A percentile compares a stretch with the other conserved stretches of the same genome.
Conservation (phyloP, 352 stramenopile species). For the Phytophthora syringae region DNA sequence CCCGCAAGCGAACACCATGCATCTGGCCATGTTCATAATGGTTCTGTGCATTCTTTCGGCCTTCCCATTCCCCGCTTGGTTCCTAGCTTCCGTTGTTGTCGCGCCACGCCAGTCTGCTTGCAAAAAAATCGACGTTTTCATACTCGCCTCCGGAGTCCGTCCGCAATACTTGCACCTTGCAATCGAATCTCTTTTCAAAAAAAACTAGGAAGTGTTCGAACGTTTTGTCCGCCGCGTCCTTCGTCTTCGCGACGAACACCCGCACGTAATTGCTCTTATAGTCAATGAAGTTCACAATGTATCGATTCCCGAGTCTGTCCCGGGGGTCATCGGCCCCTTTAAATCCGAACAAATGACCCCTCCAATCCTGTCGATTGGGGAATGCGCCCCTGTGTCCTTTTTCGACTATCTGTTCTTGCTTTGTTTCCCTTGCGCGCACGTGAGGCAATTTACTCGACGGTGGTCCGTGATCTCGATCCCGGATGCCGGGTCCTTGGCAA, state of each 20-base stretch:
- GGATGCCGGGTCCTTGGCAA: too few relatives aligned
- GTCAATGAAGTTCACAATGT: not conserved
- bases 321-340: not conserved
- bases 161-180: too few relatives aligned
- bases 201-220: too few relatives aligned
- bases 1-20: too few relatives aligned
- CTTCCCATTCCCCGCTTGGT: not conserved
- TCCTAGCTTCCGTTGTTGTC: not conserved
- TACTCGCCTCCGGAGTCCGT: too few relatives aligned
- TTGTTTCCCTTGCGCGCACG: not conserved
- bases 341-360: not conserved
- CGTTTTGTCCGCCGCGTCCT: too few relatives aligned
- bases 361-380: conserved; percentile 1
- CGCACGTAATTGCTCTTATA: not conserved
- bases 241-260: too few relatives aligned
- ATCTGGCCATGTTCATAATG: too few relatives aligned
- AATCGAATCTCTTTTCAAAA: too few relatives aligned
- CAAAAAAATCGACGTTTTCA: not conserved
- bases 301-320: not conserved
- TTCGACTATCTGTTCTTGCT: not conserved
- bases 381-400: not conserved
- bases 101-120: not conserved
- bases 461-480: too few relatives aligned
- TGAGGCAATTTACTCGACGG: not conserved
- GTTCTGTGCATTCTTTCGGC: not conserved